phyloP scores from a whole-genome alignment of 208 protist species.

The Vickermania ingenoplastis region DNA sequence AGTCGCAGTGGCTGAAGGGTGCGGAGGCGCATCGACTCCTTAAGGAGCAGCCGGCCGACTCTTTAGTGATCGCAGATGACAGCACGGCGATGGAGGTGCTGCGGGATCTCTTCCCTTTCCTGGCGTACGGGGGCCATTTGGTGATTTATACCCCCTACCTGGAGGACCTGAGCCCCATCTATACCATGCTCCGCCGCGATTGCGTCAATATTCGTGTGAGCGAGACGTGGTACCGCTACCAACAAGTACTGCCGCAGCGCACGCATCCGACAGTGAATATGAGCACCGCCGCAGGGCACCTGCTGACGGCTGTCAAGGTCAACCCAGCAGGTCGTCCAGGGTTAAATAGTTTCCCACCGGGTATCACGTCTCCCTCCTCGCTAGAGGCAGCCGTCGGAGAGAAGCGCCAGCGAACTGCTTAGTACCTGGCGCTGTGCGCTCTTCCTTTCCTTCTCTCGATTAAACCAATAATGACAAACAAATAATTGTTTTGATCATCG shows the following conservation, averaged over 20 bases:
- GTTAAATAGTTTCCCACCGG: too few species aligned
- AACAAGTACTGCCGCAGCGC: slow-evolving; percentile 89
- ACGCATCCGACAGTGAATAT: slow-evolving; percentile 92
- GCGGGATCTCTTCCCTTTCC: slow-evolving; percentile 58
- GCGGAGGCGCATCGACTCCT: slow-evolving; percentile 49
- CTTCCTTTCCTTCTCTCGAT: too few species aligned
- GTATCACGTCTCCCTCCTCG: too few species aligned
- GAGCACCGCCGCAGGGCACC: slow-evolving; percentile 81
- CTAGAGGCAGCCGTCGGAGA: too few species aligned
- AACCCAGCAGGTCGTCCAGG: background rate
- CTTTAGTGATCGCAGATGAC: slow-evolving; percentile 66
- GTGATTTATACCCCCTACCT: slow-evolving; percentile 85
- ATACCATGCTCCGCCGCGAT: slow-evolving; percentile 41
- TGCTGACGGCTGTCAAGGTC: slow-evolving; percentile 87
- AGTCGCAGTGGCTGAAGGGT: slow-evolving; percentile 72
- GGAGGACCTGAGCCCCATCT: slow-evolving; percentile 62
- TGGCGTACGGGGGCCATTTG: slow-evolving; percentile 64
- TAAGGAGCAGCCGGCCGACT: slow-evolving; percentile 44
- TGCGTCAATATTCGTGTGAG: slow-evolving; percentile 82
- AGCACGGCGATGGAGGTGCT: slow-evolving; percentile 25
- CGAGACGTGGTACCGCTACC: slow-evolving; percentile 90
- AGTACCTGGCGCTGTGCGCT: too few species aligned
- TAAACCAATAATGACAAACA: too few species aligned
- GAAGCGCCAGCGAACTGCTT: too few species aligned
- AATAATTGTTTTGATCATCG: too few species aligned